A percentile compares a stretch with the other conserved stretches of the same genome.
phyloP scores from a whole-genome alignment of 306 rosid genomes.

The Comarum palustre region DNA sequence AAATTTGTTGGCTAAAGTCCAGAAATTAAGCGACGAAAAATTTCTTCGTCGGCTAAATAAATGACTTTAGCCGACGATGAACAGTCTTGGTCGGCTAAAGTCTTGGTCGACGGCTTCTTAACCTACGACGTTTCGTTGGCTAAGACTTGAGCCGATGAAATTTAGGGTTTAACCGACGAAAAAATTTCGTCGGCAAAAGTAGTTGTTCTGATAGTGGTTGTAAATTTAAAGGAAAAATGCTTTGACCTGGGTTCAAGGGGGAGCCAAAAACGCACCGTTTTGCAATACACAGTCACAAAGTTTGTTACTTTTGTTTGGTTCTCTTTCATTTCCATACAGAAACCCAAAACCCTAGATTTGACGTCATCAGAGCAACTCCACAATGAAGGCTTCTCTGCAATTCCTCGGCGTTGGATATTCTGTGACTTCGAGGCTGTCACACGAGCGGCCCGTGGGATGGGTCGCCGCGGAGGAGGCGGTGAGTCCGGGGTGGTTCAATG shows the following conservation, averaged over 20 bases:
- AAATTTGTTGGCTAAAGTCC: too few relatives aligned
- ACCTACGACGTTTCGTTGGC: too few relatives aligned
- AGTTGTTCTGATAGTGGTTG: too few relatives aligned
- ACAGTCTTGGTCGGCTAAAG: too few relatives aligned
- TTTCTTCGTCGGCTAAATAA: too few relatives aligned
- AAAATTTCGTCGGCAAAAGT: too few relatives aligned
- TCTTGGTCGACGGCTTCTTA: too few relatives aligned
- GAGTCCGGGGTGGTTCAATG: background rate
- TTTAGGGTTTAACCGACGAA: too few relatives aligned
- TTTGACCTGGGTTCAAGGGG: background rate
- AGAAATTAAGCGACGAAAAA: too few relatives aligned
- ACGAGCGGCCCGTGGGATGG: background rate
- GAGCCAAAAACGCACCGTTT: background rate
- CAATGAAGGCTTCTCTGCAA: constrained; percentile 30
- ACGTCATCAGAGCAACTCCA: background rate
- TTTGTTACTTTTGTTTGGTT: background rate
- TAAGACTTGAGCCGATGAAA: too few relatives aligned
- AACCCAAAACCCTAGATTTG: constrained; percentile 1
- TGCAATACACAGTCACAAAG: background rate
- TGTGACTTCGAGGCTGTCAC: background rate
- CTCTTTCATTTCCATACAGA: background rate
- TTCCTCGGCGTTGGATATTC: constrained; percentile 2
- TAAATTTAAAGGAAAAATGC: background rate
- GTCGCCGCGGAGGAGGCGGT: background rate
- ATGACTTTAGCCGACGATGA: too few relatives aligned